Base-by-base conservation (phyloP, 2,329 filamentous ascomycete species). In the Parascedosporium putredinis region DNA sequence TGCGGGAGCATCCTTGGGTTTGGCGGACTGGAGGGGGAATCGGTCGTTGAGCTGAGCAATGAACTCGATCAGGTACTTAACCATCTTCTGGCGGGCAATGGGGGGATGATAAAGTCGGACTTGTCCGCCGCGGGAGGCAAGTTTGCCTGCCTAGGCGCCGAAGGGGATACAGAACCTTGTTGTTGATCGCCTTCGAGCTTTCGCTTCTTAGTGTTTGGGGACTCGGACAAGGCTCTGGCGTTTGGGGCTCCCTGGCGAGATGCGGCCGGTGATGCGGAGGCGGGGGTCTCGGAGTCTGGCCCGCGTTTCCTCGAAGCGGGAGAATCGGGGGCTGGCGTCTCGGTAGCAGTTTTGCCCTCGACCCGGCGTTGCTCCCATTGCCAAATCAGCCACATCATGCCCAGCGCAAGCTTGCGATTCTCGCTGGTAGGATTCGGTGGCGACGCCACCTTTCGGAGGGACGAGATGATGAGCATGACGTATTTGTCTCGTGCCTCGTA, bases 21-120 rank as follows among this genome's bases (percentile, higher is more conserved):
- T 85, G 12, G 79, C 75, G 20, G 85, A 86, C 12, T 84, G 84
- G 20, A 89, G 78, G 18, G 83, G 82, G 62, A 86, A 96, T 29
- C 90, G 81, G 65, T 97, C 93, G 16, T 86, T 84, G 20, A 96
- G 74, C 47, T 88, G 86, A 1, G 89, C 90, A 57, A 97, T 95
- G 65, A 97, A 97, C 53, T 93, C 87, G 25, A 97, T 86, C 27
- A 98, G 77, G 60, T 97, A 98, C 66, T 95, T 96, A 45, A 96
- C 78, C 71, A 98, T 84, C 64, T 88, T 84, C 40, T 83, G 77
- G 18, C 90, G 80, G 49, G 86, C 80, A 77, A 64, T 1, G 76
- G 63, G 7, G 85, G 79, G 23, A 91, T 82, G 53, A 78, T 73
- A 56, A 86, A 90, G 50, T 89, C 86, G 0, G 69, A 65, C 52